Evolutionary conservation across 2,329 filamentous ascomycete genomes (phyloP), one percentile per base, ranked within the genome.

Genomic region (Blastomyces gilchristii): DNA sequence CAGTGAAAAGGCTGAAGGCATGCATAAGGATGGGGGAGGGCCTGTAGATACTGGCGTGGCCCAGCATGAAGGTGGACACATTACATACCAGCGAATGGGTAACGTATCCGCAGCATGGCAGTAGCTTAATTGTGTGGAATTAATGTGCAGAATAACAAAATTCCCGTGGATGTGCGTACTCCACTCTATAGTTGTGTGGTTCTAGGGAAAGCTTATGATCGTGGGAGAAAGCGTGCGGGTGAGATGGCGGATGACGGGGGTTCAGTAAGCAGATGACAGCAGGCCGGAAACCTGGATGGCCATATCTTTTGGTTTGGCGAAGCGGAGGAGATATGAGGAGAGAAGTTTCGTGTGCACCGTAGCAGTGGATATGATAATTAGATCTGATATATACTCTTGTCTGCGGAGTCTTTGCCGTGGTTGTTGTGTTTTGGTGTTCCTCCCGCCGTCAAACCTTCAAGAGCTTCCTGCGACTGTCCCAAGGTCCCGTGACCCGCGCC

Each of bases 31-130:
- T 63, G 61, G 54, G 12, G 39, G 60, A 57, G 12, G 39, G 61
- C 58, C 53, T 37, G 25, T 63, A 39, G 25, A 14, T 6, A 16
- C 6, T 22, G 14, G 49, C 22, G 34, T 50, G 50, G 34, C 25
- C 6, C 9, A 47, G 14, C 31, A 18, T 37, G 43, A 45, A 47
- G 22, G 59, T 31, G 34, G 31, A 57, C n/a, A 25, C 37, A 50
- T 54, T 65, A 79, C 85, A 72, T 80, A 94, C 92, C 90, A 79
- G 91, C 91, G 74, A 96, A 96, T 62, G 89, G 88, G 71, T 91
- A 84, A 72, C 92, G 86, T 79, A 97, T 90, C 76, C 90, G 89
- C 88, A 96, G 94, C 31, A 67, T 75, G 68, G 49, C 56, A 64
- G 63, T 28, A 25, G 37, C 50, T 34, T 22, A 49, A 34, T 59